phyloP scores from a whole-genome alignment of 176 grass and related monocot species.

The Rhynchospora breviuscula region DNA sequence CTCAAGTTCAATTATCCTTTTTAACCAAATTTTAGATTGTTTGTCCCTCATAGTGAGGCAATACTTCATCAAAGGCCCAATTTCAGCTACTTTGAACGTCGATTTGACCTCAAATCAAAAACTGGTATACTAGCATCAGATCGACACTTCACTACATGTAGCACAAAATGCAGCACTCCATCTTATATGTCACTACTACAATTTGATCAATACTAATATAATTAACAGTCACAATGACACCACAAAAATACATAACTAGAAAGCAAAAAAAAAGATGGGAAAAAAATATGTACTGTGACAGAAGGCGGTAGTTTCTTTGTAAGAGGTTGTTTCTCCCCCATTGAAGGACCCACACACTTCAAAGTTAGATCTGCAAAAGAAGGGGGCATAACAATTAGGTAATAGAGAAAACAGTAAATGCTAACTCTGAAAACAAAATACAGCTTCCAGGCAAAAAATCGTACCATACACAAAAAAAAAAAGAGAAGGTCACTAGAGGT shows the following conservation, averaged over 20 bases:
- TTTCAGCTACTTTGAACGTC: not conserved
- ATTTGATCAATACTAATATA: not conserved
- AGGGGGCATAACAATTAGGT: not conserved
- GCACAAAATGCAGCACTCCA: not conserved
- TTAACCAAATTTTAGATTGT: too few species aligned
- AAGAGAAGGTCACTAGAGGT: not conserved
- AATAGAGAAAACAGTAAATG: not conserved
- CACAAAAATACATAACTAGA: not conserved
- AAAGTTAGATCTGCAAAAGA: slow-evolving; percentile 55
- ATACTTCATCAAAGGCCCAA: too few species aligned
- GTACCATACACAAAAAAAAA: not conserved
- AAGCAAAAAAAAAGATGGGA: not conserved
- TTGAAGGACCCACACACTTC: slow-evolving; percentile 92
- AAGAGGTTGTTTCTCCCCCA: slow-evolving; percentile 81
- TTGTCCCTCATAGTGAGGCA: too few species aligned
- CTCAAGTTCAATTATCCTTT: too few species aligned
- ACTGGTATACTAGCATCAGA: not conserved
- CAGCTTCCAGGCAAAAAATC: not conserved
- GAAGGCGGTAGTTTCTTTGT: slow-evolving; percentile 74
- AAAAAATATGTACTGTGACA: slow-evolving; percentile 49
- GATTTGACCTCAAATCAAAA: not conserved
- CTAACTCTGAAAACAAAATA: not conserved
- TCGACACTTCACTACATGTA: not conserved
- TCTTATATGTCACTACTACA: not conserved
- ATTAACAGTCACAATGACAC: not conserved